A percentile compares a stretch with the other conserved stretches of the same genome.
Evolutionary conservation across 192 early-diverging fungal species (phyloP).

Genomic region (Rhizoclosmatium globosum): DNA sequence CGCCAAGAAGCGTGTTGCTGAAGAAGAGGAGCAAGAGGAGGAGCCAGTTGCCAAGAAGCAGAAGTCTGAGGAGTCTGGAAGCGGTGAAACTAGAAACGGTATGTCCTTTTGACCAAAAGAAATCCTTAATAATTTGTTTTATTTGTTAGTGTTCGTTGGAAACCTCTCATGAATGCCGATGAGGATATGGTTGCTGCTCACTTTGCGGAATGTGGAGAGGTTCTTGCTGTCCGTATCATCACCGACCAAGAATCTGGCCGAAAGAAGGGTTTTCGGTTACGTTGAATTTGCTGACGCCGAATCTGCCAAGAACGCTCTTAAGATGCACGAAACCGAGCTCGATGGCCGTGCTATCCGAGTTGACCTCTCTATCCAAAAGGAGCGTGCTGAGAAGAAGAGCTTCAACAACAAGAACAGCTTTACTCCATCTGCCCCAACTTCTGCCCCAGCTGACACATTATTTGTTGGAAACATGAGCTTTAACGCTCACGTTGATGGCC

Average conservation of each 20-base stretch:
- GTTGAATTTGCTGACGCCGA: slow-evolving; percentile 81
- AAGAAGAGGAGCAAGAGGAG: slow-evolving; percentile 33
- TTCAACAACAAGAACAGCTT: slow-evolving; percentile 21
- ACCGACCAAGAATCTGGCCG: slow-evolving; percentile 68
- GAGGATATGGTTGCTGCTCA: slow-evolving; percentile 69
- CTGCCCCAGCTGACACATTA: slow-evolving; percentile 73
- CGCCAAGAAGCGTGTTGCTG: slow-evolving; percentile 48
- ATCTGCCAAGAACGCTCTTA: slow-evolving; percentile 74
- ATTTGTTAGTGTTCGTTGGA: slow-evolving; percentile 67
- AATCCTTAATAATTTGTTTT: not conserved
- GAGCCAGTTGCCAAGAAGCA: slow-evolving; percentile 21
- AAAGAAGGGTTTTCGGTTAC: slow-evolving; percentile 89
- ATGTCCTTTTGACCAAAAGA: not conserved
- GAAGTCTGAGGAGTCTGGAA: slow-evolving; percentile 25
- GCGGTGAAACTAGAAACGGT: slow-evolving; percentile 29
- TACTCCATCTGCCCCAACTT: slow-evolving; percentile 48
- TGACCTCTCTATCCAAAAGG: slow-evolving; percentile 67
- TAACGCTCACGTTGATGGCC: slow-evolving; percentile 69
- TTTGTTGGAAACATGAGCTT: slow-evolving; percentile 86
- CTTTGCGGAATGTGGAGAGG: slow-evolving; percentile 77
- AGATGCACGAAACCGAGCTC: slow-evolving; percentile 65
- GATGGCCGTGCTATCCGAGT: slow-evolving; percentile 85
- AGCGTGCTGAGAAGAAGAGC: slow-evolving; percentile 51
- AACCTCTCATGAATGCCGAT: slow-evolving; percentile 75
- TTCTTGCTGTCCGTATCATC: slow-evolving; percentile 77